Evolutionary conservation across 1,139 yeast species (phyloP), one percentile per base, ranked within the genome.

Genomic region (Cylindricascospora bacillispora): DNA sequence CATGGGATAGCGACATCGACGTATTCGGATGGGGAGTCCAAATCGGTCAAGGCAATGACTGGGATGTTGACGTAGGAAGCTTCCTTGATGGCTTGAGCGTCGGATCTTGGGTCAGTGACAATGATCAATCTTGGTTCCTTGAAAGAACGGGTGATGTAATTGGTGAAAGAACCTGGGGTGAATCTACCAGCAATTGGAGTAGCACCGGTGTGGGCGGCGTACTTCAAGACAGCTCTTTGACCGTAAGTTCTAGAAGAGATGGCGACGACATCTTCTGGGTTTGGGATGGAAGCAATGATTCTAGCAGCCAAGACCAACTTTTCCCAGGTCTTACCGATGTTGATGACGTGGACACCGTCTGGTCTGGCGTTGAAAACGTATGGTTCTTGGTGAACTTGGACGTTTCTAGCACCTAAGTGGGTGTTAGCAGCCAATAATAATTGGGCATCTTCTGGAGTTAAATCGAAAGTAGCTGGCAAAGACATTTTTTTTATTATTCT

Each of bases 131-230:
- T 83, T 77, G 99, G 99, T 74, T 92, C 99, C 75, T 86, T 89
- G 95, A 89, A 92, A 56, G 97, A 83, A 72, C 97, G 92, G 70
- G 98, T 92, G 76, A 86, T 89, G 76, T 92, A 92, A 76, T 92
- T 92, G 66, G 99, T 92, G 86, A 92, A 92, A 76, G 82, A 79
- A 81, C 99, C 99, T 70, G 99, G 99, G 58, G 98, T 92, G 85
- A 92, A 92, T 74, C 99, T 86, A 70, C 98, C 98, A 57, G 98
- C 98, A 70, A 92, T 86, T 66, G 98, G 92, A 56, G 97, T 86
- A 54, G 98, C 95, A 69, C 98, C 97, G 57, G 98, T 86, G 89
- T 92, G 98, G 59, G 95, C 83, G 64, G 98, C 97, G 62, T 80
- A 92, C 76, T 92, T 92, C 67, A 92, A 79, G 54, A 86, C 98